Evolutionary conservation across 805 yeast species (phyloP).

Genomic region (Lipomyces orientalis): DNA sequence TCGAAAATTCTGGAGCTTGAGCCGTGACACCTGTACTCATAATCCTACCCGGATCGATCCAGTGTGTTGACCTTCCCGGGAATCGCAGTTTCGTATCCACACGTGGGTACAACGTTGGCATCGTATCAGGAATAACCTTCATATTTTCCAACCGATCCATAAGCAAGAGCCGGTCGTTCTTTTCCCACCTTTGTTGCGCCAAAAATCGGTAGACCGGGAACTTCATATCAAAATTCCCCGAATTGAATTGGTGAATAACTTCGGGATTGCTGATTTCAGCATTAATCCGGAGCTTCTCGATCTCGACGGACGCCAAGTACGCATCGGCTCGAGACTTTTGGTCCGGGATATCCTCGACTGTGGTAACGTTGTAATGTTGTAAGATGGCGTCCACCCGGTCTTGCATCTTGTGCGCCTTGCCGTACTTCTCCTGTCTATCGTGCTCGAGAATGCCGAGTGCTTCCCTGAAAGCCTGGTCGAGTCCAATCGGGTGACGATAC

Average conservation of each 20-base stretch:
- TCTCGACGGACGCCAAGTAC: constrained; percentile 2
- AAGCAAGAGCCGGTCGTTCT: constrained; percentile 69
- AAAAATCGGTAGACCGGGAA: constrained; percentile 81
- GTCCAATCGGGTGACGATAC: constrained; percentile 66
- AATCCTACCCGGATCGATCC: constrained; percentile 79
- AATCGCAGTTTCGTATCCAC: constrained; percentile 78
- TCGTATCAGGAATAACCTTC: constrained; percentile 87
- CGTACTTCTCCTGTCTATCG: constrained; percentile 38
- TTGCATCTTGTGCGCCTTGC: constrained; percentile 6
- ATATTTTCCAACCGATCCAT: constrained; percentile 93
- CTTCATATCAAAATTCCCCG: constrained; percentile 62
- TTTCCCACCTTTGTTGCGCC: constrained; percentile 74
- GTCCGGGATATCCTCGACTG: constrained; percentile 12
- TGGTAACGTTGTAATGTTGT: constrained; percentile 7
- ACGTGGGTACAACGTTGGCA: constrained; percentile 84
- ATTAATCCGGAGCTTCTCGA: constrained; percentile 50
- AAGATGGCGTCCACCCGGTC: constrained; percentile 24
- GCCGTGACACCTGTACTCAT: constrained; percentile 75
- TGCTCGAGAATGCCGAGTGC: constrained; percentile 63
- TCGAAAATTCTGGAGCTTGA: constrained; percentile 75
- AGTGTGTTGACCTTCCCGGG: constrained; percentile 62
- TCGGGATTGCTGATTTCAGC: constrained; percentile 86
- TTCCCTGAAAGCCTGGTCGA: constrained; percentile 68
- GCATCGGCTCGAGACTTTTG: constrained; percentile 15
- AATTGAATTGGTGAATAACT: constrained; percentile 68